Percentiles rank a stretch among this genome's conserved stretches.
Conservation (phyloP, 2,329 filamentous ascomycete genomes). For the Cryphonectria radicalis region DNA sequence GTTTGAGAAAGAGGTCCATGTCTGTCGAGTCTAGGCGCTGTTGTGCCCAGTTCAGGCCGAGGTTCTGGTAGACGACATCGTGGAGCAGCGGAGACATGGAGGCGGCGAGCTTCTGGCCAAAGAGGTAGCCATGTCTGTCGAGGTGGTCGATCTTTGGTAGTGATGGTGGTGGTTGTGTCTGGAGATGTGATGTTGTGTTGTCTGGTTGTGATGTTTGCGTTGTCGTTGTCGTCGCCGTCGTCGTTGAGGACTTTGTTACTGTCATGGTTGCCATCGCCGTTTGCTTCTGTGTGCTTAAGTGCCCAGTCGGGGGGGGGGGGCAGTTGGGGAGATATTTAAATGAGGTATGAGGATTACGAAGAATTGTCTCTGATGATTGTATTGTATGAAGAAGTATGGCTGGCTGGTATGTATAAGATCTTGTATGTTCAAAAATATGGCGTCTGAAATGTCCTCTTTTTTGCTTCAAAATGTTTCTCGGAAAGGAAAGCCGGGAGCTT, state of each 20-base stretch:
- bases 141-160: conserved; percentile 35
- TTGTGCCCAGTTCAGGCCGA: conserved; percentile 57
- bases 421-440: neutral
- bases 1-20: conserved; percentile 51
- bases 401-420: no score
- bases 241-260: conserved; percentile 14
- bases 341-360: neutral
- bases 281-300: neutral
- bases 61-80: conserved; percentile 54
- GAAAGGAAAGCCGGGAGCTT: conserved; percentile 1
- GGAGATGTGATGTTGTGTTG: conserved; percentile 18
- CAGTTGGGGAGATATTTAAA: neutral
- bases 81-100: conserved; percentile 62
- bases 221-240: neutral
- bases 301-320: neutral
- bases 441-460: neutral
- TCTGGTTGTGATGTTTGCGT: neutral
- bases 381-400: neutral
- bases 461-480: neutral
- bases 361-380: neutral
- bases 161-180: conserved; percentile 4
- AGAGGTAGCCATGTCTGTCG: conserved; percentile 57
- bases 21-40: conserved; percentile 56
- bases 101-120: conserved; percentile 59
- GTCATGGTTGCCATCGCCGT: conserved; percentile 25